Conservation (phyloP, 2,329 filamentous ascomycete genomes). For the Beauveria caledonica region DNA sequence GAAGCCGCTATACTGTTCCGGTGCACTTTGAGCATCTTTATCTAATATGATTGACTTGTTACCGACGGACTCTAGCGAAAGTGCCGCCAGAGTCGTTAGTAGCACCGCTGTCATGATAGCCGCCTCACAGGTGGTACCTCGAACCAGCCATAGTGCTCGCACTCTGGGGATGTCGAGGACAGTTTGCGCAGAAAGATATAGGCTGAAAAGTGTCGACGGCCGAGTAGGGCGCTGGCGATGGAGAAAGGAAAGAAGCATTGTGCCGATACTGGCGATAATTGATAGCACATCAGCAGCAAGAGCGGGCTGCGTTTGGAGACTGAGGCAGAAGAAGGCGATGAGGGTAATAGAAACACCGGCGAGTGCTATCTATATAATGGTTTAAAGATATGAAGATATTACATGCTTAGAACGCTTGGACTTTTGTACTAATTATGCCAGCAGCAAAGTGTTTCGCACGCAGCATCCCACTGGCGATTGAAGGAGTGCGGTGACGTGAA, state of each 20-base stretch:
- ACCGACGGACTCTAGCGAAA: no score
- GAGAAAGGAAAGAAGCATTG: not conserved
- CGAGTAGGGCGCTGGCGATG: not conserved
- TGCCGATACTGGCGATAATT: not conserved
- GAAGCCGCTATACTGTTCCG: no score
- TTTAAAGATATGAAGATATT: not conserved
- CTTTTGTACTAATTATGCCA: not conserved
- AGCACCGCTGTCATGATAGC: not conserved
- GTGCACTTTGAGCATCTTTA: no score
- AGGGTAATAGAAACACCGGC: not conserved
- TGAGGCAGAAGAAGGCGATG: not conserved
- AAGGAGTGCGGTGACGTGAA: not conserved
- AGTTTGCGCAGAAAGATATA: not conserved
- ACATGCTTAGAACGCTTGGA: not conserved
- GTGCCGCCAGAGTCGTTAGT: no score
- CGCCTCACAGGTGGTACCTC: not conserved
- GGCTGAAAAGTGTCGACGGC: not conserved
- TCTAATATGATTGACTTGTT: no score
- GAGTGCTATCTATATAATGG: not conserved
- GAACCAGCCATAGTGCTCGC: not conserved
- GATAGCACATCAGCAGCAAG: not conserved
- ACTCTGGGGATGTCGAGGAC: not conserved
- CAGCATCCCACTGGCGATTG: not conserved
- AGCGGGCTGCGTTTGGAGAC: not conserved
- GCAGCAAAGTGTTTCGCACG: not conserved